Base-by-base conservation (phyloP, 106 monocot genomes). In the Platanthera zijinensis region DNA sequence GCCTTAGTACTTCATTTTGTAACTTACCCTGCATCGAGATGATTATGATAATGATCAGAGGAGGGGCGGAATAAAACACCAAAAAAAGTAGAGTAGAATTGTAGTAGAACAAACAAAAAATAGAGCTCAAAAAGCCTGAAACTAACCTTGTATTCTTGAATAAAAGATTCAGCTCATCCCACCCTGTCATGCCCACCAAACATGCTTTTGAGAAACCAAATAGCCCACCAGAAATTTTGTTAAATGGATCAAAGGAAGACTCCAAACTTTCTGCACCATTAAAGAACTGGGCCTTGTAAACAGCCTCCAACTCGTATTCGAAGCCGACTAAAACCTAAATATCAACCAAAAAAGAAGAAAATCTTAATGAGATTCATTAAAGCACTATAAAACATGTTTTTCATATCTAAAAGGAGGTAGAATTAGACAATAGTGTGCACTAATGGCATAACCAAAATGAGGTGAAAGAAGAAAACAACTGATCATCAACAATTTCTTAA, bases 221-320 rank as follows among this genome's bases (percentile, higher is more conserved):
- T 67, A 96, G 76, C 1, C 88, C 95, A 66, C 56, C 87, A 46
- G 73, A 18, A 49, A 39, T 81, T 50, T 79, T 83, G 77, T 8
- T 21, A 73, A 95, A 88, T 48, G 87, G 81, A 45, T 74, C 17
- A 71, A 90, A 95, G 8, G 81, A 81, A 75, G 71, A 6, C 11
- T 53, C 80, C 51, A 51, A 66, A 78, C 75, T 80, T 73, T 71
- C 85, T 8, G 83, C 80, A 3, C 81, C 90, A 85, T 32, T 89
- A 96, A 13, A 85, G 74, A 12, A 96, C 79, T 74, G 80, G 87
- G 52, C 92, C 92, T 83, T 96, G 92, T 79, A 96, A 83, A 32
- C 89, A 83, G 5, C 96, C 96, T 82, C 96, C 96, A 51, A 96
- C 80, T 77, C 92, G 82, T 87, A 96, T 89, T 78, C 92, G 67